Evolutionary conservation across 1,139 yeast species (phyloP), one percentile per base, ranked within the genome.

Genomic region (Protomyces lactucae-debilis): DNA sequence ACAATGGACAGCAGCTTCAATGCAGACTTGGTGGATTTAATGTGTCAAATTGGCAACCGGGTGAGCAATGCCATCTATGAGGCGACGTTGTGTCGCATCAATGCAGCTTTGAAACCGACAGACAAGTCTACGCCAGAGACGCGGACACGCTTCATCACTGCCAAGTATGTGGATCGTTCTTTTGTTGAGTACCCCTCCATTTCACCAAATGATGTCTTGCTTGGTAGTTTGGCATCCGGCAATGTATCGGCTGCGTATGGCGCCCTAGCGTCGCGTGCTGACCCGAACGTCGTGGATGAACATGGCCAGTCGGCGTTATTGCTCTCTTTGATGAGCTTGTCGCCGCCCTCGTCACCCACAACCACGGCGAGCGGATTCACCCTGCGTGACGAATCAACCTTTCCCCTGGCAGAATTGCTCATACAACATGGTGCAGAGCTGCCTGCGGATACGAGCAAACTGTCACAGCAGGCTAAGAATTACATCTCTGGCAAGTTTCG

Each of bases 1-100:
- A 86, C 95, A 1, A 80, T 91, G 71, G 99, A 93, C 72, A 74
- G 72, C 1, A 77, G 80, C 14, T 93, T 97, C 91, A 76, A 81
- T 3, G 77, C 74, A 36, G 86, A 84, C 57, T 83, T 89, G 70
- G 74, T 88, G 18, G 86, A 82, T 45, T 73, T 80, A 39, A 75
- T 90, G 63, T 78, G 82, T 65, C 77, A 81, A 63, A 83, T 87
- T 25, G 88, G 92, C 40, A 92, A 93, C 73, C 80, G 79, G 65
- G 76, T 78, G 67, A 84, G 90, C 43, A 86, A 84, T 71, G 76
- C 79, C 51, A 78, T 83, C 65, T 91, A 82, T 80, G 86, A 82
- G 69, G 75, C 76, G 52, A 64, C 68, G 68, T 4, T 60, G 83
- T 25, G 52, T 25, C 21, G 57, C 32, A 37, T 39, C 36, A 55